Base-by-base conservation (phyloP, 495 filamentous ascomycete species). In the Tuber indicum region DNA sequence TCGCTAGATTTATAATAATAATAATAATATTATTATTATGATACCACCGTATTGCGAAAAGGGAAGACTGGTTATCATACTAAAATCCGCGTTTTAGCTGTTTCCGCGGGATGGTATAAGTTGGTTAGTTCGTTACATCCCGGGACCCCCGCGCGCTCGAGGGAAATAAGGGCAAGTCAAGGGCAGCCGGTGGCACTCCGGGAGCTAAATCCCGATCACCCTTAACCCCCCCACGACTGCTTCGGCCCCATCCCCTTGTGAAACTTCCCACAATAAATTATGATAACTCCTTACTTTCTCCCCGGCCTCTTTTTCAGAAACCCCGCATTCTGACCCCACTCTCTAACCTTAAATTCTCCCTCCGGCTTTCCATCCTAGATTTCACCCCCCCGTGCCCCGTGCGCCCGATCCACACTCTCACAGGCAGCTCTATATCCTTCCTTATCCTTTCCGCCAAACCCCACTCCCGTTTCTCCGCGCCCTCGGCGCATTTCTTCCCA, bases 381-480 rank as follows among this genome's bases (percentile, higher is more conserved):
- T 62, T 32, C 52, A 26, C 8, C 23, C 44, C 21, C 58, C 78
- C 74, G 75, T 76, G 47, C 21, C 58, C 78, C 74, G 75, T 76
- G 73, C 14, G 73, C 78, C 26, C 75, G 75, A 21, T 72, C 73
- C 12, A 71, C 74, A 42, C 73, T 49, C 75, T 75, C 72, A 3
- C 72, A 72, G 10, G 49, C 72, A n/a, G 42, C 72, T 62, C 43
- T 70, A 69, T 52, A 16, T 17, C 69, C 52, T 72, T 71, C 78
- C 36, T n/a, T 77, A 21, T 21, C 58, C 46, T 80, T 77, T 32
- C 72, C 72, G 6, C 72, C 80, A 7, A 74, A 16, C 32, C 75
- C 74, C 43, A 46, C 72, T 14, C 58, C 74, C 12, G 74, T 58
- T 70, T 70, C 70, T 16, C 70, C 74, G 8, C 73, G 49, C 1